These are phyloP conservation scores for Physcomitrium patens DNA, from an alignment of 225 moss, liverwort and hornwort species.

Conservation along the genomic window DNA sequence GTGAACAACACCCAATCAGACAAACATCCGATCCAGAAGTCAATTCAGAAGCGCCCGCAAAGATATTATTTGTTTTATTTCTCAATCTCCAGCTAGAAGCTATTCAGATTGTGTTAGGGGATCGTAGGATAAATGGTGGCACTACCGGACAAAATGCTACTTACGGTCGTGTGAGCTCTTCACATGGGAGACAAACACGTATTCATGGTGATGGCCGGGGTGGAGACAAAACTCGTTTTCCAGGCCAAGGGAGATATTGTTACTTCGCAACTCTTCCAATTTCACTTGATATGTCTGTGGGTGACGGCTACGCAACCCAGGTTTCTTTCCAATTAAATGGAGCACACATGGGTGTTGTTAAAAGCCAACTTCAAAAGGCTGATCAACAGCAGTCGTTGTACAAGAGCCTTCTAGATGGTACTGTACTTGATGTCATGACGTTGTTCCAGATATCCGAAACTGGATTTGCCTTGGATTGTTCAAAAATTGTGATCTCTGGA, in stretches of 20 bases:
- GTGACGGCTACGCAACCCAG: conserved; percentile 53
- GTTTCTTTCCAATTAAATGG: conserved; percentile 50
- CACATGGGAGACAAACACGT: conserved; percentile 28
- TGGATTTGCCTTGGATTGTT: conserved; percentile 57
- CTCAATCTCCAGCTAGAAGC: conserved; percentile 49
- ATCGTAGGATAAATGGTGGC: conserved; percentile 46
- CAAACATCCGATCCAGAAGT: conserved; percentile 27
- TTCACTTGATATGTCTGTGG: conserved; percentile 48
- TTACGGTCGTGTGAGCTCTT: conserved; percentile 26
- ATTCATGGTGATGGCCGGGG: conserved; percentile 35
- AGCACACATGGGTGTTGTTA: conserved; percentile 61
- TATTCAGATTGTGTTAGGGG: conserved; percentile 53
- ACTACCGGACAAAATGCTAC: conserved; percentile 17
- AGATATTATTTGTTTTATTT: conserved; percentile 47
- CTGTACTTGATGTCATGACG: conserved; percentile 46
- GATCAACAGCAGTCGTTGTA: conserved; percentile 47
- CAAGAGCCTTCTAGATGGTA: conserved; percentile 52
- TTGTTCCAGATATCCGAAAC: conserved; percentile 51
- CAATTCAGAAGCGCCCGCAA: conserved; percentile 33
- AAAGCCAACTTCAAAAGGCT: conserved; percentile 41
- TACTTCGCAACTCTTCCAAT: conserved; percentile 58
- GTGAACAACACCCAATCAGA: conserved; percentile 11
- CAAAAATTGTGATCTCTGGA: conserved; percentile 45
- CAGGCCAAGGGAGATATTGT: conserved; percentile 51
- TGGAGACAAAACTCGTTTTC: conserved; percentile 35